Evolutionary conservation across 2,329 filamentous ascomycete species (phyloP).

Genomic region (Penicillium sclerotiorum): DNA sequence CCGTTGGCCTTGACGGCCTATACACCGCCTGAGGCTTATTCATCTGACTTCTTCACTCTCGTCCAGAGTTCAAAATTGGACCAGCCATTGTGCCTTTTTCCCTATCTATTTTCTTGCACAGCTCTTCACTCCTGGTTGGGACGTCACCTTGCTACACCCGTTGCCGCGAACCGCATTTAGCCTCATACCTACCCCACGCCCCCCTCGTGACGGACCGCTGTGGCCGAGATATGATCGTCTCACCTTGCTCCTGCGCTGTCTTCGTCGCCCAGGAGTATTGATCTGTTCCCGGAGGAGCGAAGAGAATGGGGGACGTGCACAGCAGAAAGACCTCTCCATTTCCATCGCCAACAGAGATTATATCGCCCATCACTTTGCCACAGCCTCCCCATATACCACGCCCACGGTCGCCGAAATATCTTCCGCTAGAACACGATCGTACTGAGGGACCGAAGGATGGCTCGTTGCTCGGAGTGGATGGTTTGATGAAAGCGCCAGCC

Average conservation of each 20-base stretch:
- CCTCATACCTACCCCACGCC: neutral
- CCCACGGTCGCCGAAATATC: constrained; percentile 25
- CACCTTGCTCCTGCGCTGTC: constrained; percentile 32
- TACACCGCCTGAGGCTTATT: constrained; percentile 22
- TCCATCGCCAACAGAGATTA: constrained; percentile 42
- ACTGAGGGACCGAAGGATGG: constrained; percentile 14
- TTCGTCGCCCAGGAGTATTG: constrained; percentile 36
- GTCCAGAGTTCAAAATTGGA: constrained; percentile 14
- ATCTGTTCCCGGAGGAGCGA: constrained; percentile 31
- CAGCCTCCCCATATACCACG: constrained; percentile 29
- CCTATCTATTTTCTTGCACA: neutral
- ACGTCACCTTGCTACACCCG: neutral
- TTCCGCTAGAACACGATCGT: constrained; percentile 17
- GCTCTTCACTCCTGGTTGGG: neutral
- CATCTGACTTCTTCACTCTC: neutral
- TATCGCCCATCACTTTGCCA: constrained; percentile 32
- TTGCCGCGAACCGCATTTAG: neutral
- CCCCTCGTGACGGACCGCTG: constrained; percentile 22
- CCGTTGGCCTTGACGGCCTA: neutral
- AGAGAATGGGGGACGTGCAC: constrained; percentile 41
- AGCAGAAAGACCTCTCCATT: constrained; percentile 44
- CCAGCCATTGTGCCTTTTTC: constrained; percentile 7
- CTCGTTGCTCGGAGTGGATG: constrained; percentile 12
- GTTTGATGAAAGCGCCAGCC: constrained; percentile 3
- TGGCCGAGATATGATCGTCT: constrained; percentile 40